Evolutionary conservation across 2,329 filamentous ascomycete species (phyloP), one percentile per base, ranked within the genome.

Genomic region (Ceratocystis colombiana): DNA sequence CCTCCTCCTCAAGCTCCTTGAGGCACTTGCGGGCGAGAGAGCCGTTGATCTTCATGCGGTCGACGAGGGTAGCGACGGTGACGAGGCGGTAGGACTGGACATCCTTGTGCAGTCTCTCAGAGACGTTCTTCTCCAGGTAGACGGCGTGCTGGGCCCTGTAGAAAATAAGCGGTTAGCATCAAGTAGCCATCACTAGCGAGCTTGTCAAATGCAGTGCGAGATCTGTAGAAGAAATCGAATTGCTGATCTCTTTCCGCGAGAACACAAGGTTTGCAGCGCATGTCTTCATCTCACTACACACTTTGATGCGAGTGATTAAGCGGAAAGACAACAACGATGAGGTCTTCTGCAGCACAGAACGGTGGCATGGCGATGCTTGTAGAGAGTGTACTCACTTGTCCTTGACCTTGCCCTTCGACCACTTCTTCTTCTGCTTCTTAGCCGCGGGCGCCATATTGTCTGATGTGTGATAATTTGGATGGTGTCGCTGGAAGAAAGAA

Each of bases 1-100:
- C 94, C 86, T 92, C 94, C 85, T 95, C 90, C 88, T 97, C 93
- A 74, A 97, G 85, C 77, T 97, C 93, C 77, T 83, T 83, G 73
- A 97, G 83, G 80, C 90, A 93, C 82, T 85, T 83, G 77, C 94
- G 88, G 73, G 94, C 94, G 76, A 99, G 84, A 74, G 90, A 96
- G 77, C 94, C 95, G 84, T 99, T 99, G 85, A 99, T 95, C 91
- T 99, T 99, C 80, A 99, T 87, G 81, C 94, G 88, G 82, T 99
- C 94, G 86, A 99, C 94, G 76, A 99, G 91, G 75, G 90, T 93
- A 76, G 94, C 92, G 76, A 97, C 89, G 77, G 94, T 97, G 82
- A 99, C 91, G 79, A 99, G 91, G 77, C 94, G 91, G 89, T 97
- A 99, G 71, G 94, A 96, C 82, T 97, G 94, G 75, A 99, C 95